Evolutionary conservation across 2,329 filamentous ascomycete genomes (phyloP).

Genomic region (Ophiocordyceps camponoti-leonardi): DNA sequence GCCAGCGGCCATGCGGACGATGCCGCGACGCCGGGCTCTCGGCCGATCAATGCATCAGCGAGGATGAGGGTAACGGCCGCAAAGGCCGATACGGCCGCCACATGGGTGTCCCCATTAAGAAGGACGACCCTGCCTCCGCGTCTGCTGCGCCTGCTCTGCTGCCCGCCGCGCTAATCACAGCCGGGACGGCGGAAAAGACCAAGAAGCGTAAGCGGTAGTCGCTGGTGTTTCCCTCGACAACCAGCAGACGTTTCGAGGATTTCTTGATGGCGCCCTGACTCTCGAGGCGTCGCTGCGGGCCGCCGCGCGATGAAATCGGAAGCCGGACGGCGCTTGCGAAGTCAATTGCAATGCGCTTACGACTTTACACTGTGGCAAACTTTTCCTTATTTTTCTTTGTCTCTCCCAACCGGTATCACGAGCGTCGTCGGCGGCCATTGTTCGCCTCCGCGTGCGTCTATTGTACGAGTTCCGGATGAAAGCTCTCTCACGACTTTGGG

Average conservation of each 20-base stretch:
- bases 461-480: neutral
- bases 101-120: conserved; percentile 50
- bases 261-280: no score
- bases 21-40: conserved; percentile 93
- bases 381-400: neutral
- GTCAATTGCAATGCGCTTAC: no score
- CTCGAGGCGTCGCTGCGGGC: no score
- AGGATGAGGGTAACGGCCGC: conserved; percentile 92
- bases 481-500: neutral
- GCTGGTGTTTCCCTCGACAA: neutral
- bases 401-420: neutral
- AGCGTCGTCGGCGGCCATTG: neutral
- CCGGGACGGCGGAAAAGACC: conserved; percentile 29
- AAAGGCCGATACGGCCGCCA: conserved; percentile 77
- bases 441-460: neutral
- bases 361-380: no score
- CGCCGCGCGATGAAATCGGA: no score
- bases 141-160: conserved; percentile 20
- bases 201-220: conserved; percentile 45
- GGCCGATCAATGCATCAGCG: conserved; percentile 85
- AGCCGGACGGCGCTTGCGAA: no score
- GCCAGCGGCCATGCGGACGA: conserved; percentile 83
- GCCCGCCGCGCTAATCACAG: conserved; percentile 25
- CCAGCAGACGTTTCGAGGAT: neutral
- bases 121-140: conserved; percentile 28